A percentile compares a stretch with the other conserved stretches of the same genome.
These are phyloP conservation scores for Fusarium sp. DNA, from an alignment of 2,329 filamentous ascomycete species.

Conservation along the genomic window DNA sequence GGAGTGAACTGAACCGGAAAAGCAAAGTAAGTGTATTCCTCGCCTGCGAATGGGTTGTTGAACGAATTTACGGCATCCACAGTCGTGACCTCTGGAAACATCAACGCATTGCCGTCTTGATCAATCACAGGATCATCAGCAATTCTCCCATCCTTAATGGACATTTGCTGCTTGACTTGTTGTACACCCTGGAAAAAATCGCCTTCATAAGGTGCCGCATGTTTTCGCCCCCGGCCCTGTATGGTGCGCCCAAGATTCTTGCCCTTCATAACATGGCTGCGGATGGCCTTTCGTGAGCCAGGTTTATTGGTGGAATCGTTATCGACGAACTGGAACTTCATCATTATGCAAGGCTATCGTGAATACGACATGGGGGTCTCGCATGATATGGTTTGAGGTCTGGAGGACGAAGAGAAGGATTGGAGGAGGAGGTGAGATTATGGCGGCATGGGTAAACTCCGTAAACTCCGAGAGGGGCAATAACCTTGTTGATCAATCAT, in stretches of 20 bases:
- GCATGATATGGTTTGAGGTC: neutral
- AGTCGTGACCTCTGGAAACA: conserved; percentile 36
- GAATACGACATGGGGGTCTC: neutral
- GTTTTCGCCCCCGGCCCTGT: conserved; percentile 36
- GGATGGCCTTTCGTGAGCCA: conserved; percentile 34
- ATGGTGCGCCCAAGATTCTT: conserved; percentile 43
- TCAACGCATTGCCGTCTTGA: conserved; percentile 1
- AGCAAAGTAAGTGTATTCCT: conserved; percentile 40
- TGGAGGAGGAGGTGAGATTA: conserved; percentile 22
- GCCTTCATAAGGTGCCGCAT: conserved; percentile 13
- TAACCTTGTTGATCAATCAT: neutral
- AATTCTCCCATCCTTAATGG: neutral
- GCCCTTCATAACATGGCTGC: conserved; percentile 47
- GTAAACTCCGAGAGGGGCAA: conserved; percentile 33
- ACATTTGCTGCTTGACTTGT: neutral
- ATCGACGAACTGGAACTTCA: conserved; percentile 45
- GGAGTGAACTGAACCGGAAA: conserved; percentile 43
- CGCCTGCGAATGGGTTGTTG: conserved; percentile 28
- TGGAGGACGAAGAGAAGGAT: neutral
- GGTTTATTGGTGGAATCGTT: conserved; percentile 13
- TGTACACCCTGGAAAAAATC: neutral
- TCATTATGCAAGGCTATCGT: conserved; percentile 3
- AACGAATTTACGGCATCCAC: conserved; percentile 1
- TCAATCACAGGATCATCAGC: neutral
- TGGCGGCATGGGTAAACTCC: conserved; percentile 29